Base-by-base conservation (phyloP, 2,329 filamentous ascomycete genomes). In the Fusarium multiceps region DNA sequence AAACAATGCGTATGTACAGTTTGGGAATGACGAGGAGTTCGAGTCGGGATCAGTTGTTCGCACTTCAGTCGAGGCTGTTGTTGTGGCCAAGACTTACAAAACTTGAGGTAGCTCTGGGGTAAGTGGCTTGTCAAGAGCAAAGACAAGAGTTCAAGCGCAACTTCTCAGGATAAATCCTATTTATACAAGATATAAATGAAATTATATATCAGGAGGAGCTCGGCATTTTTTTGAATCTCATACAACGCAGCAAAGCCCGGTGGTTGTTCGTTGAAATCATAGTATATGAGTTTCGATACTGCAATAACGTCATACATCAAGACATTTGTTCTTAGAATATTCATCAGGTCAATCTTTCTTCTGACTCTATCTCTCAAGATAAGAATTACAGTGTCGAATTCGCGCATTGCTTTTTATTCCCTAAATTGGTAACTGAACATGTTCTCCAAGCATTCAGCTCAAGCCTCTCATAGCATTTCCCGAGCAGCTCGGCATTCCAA, bases 401-500 rank as follows among this genome's bases (percentile, higher is more conserved):
- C 14, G 10, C 18, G 34, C 18, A 49, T 18, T 37, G 5, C n/a
- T 43, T 27, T 41, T 32, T n/a, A 32, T 46, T 20, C 16, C 32
- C 30, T 12, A 25, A 40, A 32, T 37, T 37, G 20, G 28, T n/a
- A 48, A 37, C 32, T 34, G 20, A 12, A 48, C 18, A 43, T 13
- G 14, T 28, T 18, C 13, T 18, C 12, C 32, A 47, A 43, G 21
- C 10, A 55, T 37, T 60, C 16, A 60, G 25, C 40, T 13, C 20
- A 45, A 60, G 40, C 58, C 58, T 59, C 34, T 61, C 54, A 61
- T n/a, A 23, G 25, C 37, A 41, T 63, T 63, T 63, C 42, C 61
- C 50, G 61, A 63, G 30, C 21, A 20, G 43, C 50, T 63, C 68
- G 54, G 61, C 34, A 53, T 53, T 43, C 41, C 25, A 46, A 48